Base-by-base conservation (phyloP, 1,284 basidiomycete species). In the Sutorius eximius region DNA sequence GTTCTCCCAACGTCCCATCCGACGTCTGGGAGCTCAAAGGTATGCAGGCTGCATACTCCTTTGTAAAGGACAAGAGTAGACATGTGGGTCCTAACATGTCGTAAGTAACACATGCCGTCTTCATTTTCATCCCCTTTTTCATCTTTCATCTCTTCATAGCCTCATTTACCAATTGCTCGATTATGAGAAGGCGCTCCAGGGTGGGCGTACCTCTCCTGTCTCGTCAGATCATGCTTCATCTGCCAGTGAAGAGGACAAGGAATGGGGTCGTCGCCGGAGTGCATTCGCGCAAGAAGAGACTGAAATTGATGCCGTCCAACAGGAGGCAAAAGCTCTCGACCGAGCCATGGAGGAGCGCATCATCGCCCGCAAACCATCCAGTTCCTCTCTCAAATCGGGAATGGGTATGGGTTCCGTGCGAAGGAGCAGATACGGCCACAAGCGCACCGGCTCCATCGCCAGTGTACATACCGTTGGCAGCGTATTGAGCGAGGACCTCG, bases 111-210 rank as follows among this genome's bases (percentile, higher is more conserved):
- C 56, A 49, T 61, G 43, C 51, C 16, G 7, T 37, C 45, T 67
- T 67, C 66, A 61, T 64, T 63, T 47, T 57, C 50, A 51, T 51
- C 52, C 55, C 51, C 34, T 53, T 50, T 57, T 63, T 59, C 51
- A 68, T 59, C 53, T 57, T 33, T 48, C 36, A 53, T 50, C 52
- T 15, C 49, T 52, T 55, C 57, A 59, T 67, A 95, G 93, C 53
- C 87, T 98, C 69, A 96, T 98, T 72, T 98, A 96, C 80, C 94
- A 97, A 75, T 81, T 98, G 38, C 81, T 96, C 65, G 95, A 97
- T 69, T 98, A 95, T 73, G 93, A 95, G 71, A 89, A 93, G 57
- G 81, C 82, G 52, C 78, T 97, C 46, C 83, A 81, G 58, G 74
- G 76, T 43, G 77, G 76, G 54, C 72, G 71, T 58, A 72, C 70